These are phyloP conservation scores for Pythium diclinum DNA, from an alignment of 352 stramenopile genomes.

Conservation along the genomic window DNA sequence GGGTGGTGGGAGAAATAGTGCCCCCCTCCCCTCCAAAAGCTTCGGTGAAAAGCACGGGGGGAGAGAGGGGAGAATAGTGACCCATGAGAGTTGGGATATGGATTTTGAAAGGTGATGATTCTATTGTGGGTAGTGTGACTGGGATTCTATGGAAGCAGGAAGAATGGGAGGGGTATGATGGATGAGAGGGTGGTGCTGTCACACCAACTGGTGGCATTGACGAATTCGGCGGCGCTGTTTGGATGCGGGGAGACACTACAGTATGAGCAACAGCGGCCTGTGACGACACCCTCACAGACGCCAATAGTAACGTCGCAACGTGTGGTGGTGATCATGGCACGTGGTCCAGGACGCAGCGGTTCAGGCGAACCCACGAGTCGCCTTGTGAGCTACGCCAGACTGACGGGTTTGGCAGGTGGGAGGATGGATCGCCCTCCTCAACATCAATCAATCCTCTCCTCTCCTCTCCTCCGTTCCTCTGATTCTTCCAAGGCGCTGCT, in stretches of 20 bases:
- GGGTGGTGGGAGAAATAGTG: conserved; percentile 1
- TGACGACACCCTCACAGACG: not conserved
- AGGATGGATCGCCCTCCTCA: too few species aligned
- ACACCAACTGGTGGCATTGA: not conserved
- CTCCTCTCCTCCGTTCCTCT: too few species aligned
- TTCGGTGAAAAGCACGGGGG: too few species aligned
- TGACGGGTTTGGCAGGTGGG: not conserved
- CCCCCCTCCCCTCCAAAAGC: not conserved
- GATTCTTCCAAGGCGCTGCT: too few species aligned
- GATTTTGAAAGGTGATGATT: not conserved
- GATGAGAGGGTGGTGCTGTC: not conserved
- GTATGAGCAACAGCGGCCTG: not conserved
- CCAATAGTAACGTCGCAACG: not conserved
- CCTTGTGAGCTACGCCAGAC: not conserved
- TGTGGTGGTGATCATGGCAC: not conserved
- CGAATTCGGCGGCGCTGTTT: not conserved
- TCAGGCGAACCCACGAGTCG: not conserved
- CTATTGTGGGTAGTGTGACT: not conserved
- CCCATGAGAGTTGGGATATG: not conserved
- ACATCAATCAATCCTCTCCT: not conserved
- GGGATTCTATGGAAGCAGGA: not conserved
- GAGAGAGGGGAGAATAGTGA: not conserved
- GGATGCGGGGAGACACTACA: too few species aligned
- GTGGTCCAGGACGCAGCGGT: not conserved
- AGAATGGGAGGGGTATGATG: not conserved